Base-by-base conservation (phyloP, 371 early-diverging fungal genomes). In the Mucor mucedo region DNA sequence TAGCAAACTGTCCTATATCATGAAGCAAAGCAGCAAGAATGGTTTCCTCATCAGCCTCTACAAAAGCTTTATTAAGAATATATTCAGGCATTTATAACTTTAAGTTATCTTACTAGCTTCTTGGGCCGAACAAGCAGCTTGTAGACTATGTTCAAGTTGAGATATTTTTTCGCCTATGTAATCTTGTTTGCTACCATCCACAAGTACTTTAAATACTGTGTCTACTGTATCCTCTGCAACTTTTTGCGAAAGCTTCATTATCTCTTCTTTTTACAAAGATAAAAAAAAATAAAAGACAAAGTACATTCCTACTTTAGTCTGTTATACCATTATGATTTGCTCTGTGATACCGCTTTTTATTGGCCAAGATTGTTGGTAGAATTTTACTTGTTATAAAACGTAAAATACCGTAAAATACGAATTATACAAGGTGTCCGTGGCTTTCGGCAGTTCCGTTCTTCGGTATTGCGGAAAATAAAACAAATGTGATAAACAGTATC, bases 1-100 rank as follows among this genome's bases (percentile, higher is more conserved):
- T 72, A 38, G 80, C 70, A 48, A 85, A 84, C 40, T 84, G 85
- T 32, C 85, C 85, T 67, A 85, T 82, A 50, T 85, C 85, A 62
- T 84, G 85, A 30, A 85, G 73, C 9, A 85, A 66, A 14, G 84
- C 83, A 9, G 82, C 85, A 14, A 85, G 42, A 13, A 84, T 68
- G 2, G 81, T 78, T 58, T 84, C 85, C 16, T 82, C 76, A 41
- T 84, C 85, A 3, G 84, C 79, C 21, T 66, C 71, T 60, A 55
- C 5, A 49, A 29, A 35, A 10, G 27, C 3, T 44, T 13, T 16
- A 32, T 44, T 35, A 5, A 35, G 8, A 16, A 40, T 2, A 41
- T 41, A 41, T 41, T 21, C 21, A 21, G 21, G 21, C 41, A 41
- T 41, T 11, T 41, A 5, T 41, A 41, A 11, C 14, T 41, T 41